phyloP scores from a whole-genome alignment of 495 filamentous ascomycete species.

The Chlorociboria aeruginascens region DNA sequence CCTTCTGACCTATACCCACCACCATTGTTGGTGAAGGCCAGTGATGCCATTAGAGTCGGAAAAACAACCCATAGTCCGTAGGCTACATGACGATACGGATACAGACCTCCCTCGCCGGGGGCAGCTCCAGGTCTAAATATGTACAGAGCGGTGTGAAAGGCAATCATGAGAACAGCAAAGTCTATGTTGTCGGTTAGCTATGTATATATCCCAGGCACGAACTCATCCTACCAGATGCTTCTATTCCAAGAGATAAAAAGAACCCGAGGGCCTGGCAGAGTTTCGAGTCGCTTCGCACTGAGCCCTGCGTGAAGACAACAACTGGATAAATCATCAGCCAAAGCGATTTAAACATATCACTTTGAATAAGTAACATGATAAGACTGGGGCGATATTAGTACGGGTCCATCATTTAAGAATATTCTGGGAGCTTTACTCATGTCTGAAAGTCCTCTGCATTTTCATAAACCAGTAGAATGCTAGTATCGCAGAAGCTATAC shows the following conservation, averaged over 20 bases:
- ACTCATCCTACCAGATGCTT: conserved; percentile 41
- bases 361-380: conserved; percentile 58
- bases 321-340: conserved; percentile 54
- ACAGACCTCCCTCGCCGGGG: conserved; percentile 45
- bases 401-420: neutral
- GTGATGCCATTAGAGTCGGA: conserved; percentile 42
- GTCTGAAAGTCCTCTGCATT: conserved; percentile 63
- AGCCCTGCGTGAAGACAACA: conserved; percentile 31
- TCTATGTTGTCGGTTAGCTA: conserved; percentile 29
- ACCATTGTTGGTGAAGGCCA: conserved; percentile 49
- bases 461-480: conserved; percentile 61
- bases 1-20: conserved; percentile 46
- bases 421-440: conserved; percentile 41
- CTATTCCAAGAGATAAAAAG: conserved; percentile 48
- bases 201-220: neutral
- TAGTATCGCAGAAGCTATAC: conserved; percentile 35
- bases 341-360: conserved; percentile 54
- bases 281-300: conserved; percentile 32
- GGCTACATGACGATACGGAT: conserved; percentile 46
- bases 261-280: conserved; percentile 63
- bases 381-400: conserved; percentile 34
- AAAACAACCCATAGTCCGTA: conserved; percentile 43
- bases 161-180: conserved; percentile 55
- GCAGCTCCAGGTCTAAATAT: conserved; percentile 43
- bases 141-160: conserved; percentile 56